Percentiles rank a stretch among this genome's conserved stretches.
phyloP scores from a whole-genome alignment of 225 moss, liverwort and hornwort species.

The Bryum argenteum region DNA sequence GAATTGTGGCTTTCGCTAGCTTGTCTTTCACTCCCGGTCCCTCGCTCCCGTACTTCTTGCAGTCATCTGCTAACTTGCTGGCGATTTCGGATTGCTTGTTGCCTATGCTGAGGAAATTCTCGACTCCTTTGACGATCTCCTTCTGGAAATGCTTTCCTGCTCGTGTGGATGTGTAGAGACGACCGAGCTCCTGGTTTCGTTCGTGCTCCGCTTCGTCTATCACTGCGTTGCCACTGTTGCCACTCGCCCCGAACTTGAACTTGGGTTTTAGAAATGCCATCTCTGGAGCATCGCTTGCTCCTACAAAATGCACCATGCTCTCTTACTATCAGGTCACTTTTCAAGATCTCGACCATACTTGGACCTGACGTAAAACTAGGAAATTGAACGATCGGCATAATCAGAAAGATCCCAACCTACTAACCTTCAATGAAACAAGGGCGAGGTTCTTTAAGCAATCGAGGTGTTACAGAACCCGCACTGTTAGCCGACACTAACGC shows the following conservation, averaged over 20 bases:
- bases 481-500: no score
- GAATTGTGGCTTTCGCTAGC: conserved; percentile 64
- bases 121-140: conserved; percentile 71
- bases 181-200: conserved; percentile 67
- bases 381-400: background rate
- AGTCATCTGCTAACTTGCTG: conserved; percentile 66
- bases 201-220: conserved; percentile 70
- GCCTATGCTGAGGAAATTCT: conserved; percentile 46
- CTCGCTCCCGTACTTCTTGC: conserved; percentile 69
- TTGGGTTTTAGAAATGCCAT: conserved; percentile 51
- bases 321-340: background rate
- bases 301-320: background rate
- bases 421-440: no score
- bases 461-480: no score
- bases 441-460: no score
- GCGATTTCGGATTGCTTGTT: conserved; percentile 68
- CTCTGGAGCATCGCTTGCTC: conserved; percentile 26
- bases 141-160: conserved; percentile 87
- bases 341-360: background rate
- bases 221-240: background rate
- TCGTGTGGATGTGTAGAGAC: conserved; percentile 71
- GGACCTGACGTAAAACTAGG: background rate
- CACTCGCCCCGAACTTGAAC: conserved; percentile 41
- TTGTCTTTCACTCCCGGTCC: conserved; percentile 68
- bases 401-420: no score